Conservation (phyloP, 148 eudicot species). For the Bassia scoparia region DNA sequence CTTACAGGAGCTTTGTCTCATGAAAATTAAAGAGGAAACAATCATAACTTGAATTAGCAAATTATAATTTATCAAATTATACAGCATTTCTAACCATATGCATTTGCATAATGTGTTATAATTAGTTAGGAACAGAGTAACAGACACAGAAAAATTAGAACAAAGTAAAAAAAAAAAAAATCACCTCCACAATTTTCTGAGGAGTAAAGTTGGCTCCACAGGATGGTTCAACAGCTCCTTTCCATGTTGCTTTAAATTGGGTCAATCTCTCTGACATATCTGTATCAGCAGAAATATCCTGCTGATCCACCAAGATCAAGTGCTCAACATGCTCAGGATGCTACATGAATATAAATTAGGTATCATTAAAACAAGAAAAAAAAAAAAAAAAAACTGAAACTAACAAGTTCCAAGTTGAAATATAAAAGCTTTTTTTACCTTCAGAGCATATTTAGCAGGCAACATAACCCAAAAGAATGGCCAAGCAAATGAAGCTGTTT, state of each 20-base stretch:
- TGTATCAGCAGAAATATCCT: constrained; percentile 65
- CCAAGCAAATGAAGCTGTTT: constrained; percentile 77
- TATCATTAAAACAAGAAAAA: constrained; percentile 5
- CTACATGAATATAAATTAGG: constrained; percentile 35
- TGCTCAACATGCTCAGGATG: constrained; percentile 92
- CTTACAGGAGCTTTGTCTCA: neutral
- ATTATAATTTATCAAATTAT: neutral
- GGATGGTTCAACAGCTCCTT: constrained; percentile 88
- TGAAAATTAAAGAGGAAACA: neutral
- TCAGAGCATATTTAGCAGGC: constrained; percentile 88
- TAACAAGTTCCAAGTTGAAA: constrained; percentile 10
- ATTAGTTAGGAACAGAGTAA: neutral
- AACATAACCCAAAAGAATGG: constrained; percentile 95
- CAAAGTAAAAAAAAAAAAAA: too few species aligned
- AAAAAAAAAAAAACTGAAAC: neutral
- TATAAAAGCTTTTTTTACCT: constrained; percentile 42
- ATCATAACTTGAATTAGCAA: neutral
- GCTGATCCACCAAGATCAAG: constrained; percentile 88
- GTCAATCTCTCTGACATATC: constrained; percentile 64
- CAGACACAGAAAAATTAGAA: neutral
- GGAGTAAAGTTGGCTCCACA: constrained; percentile 97
- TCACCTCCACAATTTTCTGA: constrained; percentile 75
- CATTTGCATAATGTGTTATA: neutral
- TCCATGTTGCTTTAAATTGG: constrained; percentile 78
- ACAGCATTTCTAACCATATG: neutral